Conservation (phyloP, 192 early-diverging fungal species). For the Coemansia sp. region DNA sequence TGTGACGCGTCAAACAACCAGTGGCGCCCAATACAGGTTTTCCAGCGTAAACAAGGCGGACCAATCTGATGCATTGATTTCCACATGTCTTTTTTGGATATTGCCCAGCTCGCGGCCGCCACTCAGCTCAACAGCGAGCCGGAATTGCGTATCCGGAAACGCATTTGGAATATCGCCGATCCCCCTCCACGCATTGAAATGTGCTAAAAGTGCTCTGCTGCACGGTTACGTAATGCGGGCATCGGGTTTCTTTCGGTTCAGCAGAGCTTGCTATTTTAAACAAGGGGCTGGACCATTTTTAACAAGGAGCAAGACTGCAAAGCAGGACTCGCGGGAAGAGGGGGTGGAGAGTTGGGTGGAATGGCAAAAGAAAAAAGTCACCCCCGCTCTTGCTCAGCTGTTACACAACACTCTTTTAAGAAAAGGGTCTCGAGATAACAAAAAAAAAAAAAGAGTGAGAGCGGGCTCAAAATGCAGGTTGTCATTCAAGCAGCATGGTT, state of each 20-base stretch:
- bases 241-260: too few species aligned
- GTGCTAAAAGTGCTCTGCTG: neutral
- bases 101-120: neutral
- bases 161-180: neutral
- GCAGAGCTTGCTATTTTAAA: too few species aligned
- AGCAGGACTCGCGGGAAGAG: neutral
- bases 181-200: too few species aligned
- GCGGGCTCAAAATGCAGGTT: too few species aligned
- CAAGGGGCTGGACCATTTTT: too few species aligned
- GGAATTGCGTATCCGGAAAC: neutral
- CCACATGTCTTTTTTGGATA: too few species aligned
- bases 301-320: neutral
- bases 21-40: neutral
- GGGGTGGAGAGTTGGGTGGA: neutral
- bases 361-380: neutral
- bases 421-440: too few species aligned
- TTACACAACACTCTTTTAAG: too few species aligned
- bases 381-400: too few species aligned
- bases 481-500: too few species aligned
- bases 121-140: neutral
- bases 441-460: too few species aligned
- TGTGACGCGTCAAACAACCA: neutral
- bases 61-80: neutral
- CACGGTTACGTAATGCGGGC: slow-evolving; percentile 5
- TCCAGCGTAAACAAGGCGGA: neutral